Conservation (phyloP, 305 asterid genomes). For the Plantago lanceolata region DNA sequence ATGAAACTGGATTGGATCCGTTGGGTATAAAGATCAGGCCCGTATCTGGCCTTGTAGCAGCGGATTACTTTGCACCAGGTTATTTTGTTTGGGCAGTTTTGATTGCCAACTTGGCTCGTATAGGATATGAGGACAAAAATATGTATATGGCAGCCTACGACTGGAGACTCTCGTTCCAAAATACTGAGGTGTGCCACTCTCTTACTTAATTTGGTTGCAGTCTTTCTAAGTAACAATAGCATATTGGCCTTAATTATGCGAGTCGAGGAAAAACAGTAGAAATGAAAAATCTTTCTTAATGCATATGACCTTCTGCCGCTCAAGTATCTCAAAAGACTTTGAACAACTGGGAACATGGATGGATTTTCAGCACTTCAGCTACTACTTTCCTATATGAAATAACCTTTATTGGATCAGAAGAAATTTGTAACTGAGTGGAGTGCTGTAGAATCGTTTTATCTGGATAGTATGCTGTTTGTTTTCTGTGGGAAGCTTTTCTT, state of each 20-base stretch:
- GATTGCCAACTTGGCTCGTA: constrained; percentile 79
- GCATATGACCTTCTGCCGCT: constrained; percentile 17
- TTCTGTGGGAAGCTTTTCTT: no score
- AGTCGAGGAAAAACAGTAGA: neutral
- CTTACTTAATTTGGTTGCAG: constrained; percentile 20
- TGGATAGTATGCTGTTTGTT: neutral
- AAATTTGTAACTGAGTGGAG: neutral
- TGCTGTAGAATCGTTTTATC: no score
- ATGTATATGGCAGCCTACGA: constrained; percentile 99
- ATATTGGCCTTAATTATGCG: neutral
- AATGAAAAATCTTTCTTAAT: neutral
- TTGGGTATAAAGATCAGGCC: constrained; percentile 80
- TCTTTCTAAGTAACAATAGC: constrained; percentile 16
- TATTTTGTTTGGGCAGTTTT: constrained; percentile 98
- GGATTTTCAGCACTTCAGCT: neutral
- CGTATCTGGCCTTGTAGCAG: constrained; percentile 93
- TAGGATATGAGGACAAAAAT: constrained; percentile 90
- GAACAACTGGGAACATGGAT: neutral
- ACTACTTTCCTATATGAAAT: constrained; percentile 17
- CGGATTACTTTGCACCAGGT: constrained; percentile 93
- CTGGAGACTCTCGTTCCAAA: constrained; percentile 96
- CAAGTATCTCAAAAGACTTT: constrained; percentile 8
- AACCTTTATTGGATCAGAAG: neutral
- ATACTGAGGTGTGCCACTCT: constrained; percentile 69
- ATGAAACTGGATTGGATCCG: constrained; percentile 93